Evolutionary conservation across 352 stramenopile species (phyloP), one percentile per base, ranked within the genome.

Genomic region (Phytophthora citricola): DNA sequence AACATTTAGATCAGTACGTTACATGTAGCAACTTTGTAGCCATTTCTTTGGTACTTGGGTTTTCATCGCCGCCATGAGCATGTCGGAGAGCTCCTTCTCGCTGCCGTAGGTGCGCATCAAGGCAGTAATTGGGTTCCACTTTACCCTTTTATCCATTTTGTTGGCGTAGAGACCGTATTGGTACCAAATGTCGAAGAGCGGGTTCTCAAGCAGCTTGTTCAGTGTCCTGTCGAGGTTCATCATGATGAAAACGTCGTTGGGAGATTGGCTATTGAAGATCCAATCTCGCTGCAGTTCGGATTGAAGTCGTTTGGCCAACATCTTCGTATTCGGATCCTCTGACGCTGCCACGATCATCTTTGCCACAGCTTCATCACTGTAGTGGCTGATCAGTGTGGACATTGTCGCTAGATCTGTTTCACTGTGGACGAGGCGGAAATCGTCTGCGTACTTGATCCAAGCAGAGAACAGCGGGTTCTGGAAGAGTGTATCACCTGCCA

Each of bases 371-470:
- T 61, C 50, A 14, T 34, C 43, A 11, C 22, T 40, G 14, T 56
- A 62, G 50, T 54, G 15, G 1, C 4, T 50, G 9, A 32, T 40
- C 40, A 67, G 12, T 15, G 51, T 55, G 11, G 59, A 27, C 29
- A 61, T 44, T 2, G 34, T 60, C 7, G n/a, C 34, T 3, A 39
- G 17, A 9, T 41, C 1, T 8, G 50, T 29, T 1, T 59, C 24
- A 10, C 31, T 34, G 15, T 51, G 9, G 11, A 40, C 17, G 2
- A 48, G 3, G 4, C 47, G 41, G 32, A 54, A 66, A 27, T 66
- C 58, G 31, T 54, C 58, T 4, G 51, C 27, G 11, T 61, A 66
- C 9, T 61, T 53, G 20, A 67, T 43, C 59, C 49, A 67, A 24
- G 59, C 29, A 10, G 17, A n/a, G 34, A 62, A 62, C 0, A 62